Evolutionary conservation across 78 protist species (phyloP).

Genomic region (Dictyostelium intermedium): DNA sequence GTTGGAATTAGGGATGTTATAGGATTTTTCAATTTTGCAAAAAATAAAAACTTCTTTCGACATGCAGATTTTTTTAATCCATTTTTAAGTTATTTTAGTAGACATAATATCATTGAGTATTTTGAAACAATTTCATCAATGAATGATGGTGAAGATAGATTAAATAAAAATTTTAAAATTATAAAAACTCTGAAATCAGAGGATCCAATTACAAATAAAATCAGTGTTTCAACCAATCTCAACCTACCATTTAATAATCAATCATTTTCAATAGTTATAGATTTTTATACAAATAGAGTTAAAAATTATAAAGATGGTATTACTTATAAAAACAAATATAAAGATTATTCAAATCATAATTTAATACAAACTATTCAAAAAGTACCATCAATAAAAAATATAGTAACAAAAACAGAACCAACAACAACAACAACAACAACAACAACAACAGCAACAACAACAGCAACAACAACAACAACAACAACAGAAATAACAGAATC

Average conservation of each 20-base stretch:
- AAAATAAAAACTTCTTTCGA: background rate
- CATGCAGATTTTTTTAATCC: background rate
- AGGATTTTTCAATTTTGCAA: background rate
- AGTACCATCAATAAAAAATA: too few species aligned
- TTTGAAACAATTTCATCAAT: background rate
- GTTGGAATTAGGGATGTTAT: background rate
- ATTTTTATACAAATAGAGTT: background rate
- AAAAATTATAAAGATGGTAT: background rate
- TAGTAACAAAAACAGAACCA: too few species aligned
- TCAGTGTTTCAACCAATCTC: background rate
- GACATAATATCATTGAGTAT: background rate
- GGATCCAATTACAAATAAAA: background rate
- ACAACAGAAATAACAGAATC: background rate
- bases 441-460: too few species aligned
- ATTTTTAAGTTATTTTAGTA: background rate
- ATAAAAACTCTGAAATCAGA: too few species aligned
- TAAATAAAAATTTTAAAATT: too few species aligned
- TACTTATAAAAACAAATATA: too few species aligned
- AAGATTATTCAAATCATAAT: too few species aligned
- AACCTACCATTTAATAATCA: background rate
- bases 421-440: too few species aligned
- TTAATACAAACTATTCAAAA: too few species aligned
- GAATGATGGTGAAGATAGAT: background rate
- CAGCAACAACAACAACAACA: background rate
- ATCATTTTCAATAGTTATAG: background rate